Percentiles rank a stretch among this genome's conserved stretches.
phyloP scores from a whole-genome alignment of 2,329 filamentous ascomycete genomes.

The Penicillium sp. region DNA sequence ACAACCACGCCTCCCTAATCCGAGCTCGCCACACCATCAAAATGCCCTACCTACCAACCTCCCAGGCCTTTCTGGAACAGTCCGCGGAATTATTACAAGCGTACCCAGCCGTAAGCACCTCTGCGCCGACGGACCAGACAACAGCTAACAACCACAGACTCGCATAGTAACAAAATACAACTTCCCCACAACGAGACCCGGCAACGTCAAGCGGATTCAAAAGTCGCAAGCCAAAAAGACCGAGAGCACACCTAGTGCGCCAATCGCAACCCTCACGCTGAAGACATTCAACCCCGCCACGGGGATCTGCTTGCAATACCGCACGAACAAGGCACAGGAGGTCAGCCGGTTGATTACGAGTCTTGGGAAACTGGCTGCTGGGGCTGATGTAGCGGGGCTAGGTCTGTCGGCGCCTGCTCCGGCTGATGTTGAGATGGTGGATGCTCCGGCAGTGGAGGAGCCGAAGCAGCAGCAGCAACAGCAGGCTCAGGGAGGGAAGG shows the following conservation, averaged over 20 bases:
- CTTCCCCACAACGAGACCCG: slow-evolving; percentile 48
- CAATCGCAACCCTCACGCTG: slow-evolving; percentile 72
- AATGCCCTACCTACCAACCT: slow-evolving; percentile 81
- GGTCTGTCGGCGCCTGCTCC: slow-evolving; percentile 39
- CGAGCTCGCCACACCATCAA: slow-evolving; percentile 22
- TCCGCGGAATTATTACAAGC: slow-evolving; percentile 84
- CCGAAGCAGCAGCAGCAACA: slow-evolving; percentile 15
- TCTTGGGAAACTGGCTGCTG: slow-evolving; percentile 72
- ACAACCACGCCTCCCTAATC: neutral
- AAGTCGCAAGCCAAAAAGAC: slow-evolving; percentile 34
- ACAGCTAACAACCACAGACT: slow-evolving; percentile 58
- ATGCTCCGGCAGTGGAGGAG: slow-evolving; percentile 28
- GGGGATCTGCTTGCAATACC: slow-evolving; percentile 85
- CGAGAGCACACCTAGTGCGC: slow-evolving; percentile 63
- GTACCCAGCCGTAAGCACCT: slow-evolving; percentile 71
- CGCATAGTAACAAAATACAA: slow-evolving; percentile 92
- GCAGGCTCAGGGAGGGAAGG: slow-evolving; percentile 28
- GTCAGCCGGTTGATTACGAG: slow-evolving; percentile 79
- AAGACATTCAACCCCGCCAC: slow-evolving; percentile 86
- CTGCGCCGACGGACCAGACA: neutral
- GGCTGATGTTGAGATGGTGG: slow-evolving; percentile 36
- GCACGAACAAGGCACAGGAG: slow-evolving; percentile 75
- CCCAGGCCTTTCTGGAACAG: slow-evolving; percentile 89
- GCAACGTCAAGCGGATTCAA: slow-evolving; percentile 31
- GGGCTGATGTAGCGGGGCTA: slow-evolving; percentile 63